Percentiles rank a stretch among this genome's conserved stretches.
These are phyloP conservation scores for Chamaecrista fasciculata DNA, from an alignment of 306 rosid species.

Conservation along the genomic window DNA sequence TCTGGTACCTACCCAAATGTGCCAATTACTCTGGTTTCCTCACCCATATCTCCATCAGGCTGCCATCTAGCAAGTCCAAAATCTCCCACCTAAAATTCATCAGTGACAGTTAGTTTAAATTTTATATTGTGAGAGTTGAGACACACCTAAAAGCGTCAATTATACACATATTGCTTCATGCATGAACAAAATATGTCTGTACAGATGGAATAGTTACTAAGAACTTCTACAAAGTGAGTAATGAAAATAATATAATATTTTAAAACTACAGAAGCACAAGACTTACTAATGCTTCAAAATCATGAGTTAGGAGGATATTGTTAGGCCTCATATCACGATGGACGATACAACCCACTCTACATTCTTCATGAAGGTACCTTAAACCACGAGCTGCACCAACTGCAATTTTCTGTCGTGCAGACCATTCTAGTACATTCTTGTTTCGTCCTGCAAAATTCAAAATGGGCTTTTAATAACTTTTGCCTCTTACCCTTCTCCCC, in stretches of 20 bases:
- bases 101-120: slow-evolving; percentile 23
- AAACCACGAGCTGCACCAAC: slow-evolving; percentile 98
- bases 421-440: slow-evolving; percentile 60
- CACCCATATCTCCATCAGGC: slow-evolving; percentile 88
- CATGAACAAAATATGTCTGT: not conserved
- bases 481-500: too few species aligned
- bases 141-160: slow-evolving; percentile 12
- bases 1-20: slow-evolving; percentile 68
- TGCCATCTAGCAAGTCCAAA: slow-evolving; percentile 99
- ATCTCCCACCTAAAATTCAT: slow-evolving; percentile 87
- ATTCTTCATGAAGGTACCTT: slow-evolving; percentile 98
- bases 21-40: slow-evolving; percentile 92
- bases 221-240: not conserved
- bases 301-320: slow-evolving; percentile 96
- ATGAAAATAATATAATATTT: not conserved
- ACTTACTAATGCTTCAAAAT: slow-evolving; percentile 90
- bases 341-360: slow-evolving; percentile 98
- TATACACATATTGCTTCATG: not conserved
- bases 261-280: slow-evolving; percentile 10
- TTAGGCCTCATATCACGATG: slow-evolving; percentile 96
- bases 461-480: too few species aligned
- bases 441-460: slow-evolving; percentile 56
- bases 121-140: slow-evolving; percentile 6
- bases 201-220: not conserved
- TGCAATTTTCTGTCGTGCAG: slow-evolving; percentile 75